Evolutionary conservation across 2,329 filamentous ascomycete genomes (phyloP).

Genomic region (Alternaria conjuncta): DNA sequence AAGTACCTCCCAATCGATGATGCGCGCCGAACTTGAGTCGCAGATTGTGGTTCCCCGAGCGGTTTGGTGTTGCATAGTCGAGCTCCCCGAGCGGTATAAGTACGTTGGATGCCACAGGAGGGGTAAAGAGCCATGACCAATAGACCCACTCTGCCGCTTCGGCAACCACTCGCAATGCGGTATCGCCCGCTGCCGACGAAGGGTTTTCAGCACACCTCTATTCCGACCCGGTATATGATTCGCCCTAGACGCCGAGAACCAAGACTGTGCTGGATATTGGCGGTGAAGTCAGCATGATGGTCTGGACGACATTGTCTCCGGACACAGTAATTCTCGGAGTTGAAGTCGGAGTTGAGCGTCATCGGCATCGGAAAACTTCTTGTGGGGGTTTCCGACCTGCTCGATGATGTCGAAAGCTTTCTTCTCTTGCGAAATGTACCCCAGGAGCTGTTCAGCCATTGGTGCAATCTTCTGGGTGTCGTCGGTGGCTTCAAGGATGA

Average conservation of each 20-base stretch:
- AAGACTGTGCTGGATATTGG: constrained; percentile 13
- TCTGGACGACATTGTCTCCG: constrained; percentile 3
- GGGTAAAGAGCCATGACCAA: constrained; percentile 11
- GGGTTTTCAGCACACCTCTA: constrained; percentile 5
- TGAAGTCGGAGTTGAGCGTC: constrained; percentile 19
- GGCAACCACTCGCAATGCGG: constrained; percentile 22
- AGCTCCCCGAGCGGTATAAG: constrained; percentile 8
- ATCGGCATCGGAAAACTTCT: constrained; percentile 14
- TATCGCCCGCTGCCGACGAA: constrained; percentile 29
- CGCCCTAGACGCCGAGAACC: constrained; percentile 15
- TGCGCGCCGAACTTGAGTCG: constrained; percentile 4
- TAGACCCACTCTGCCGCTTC: constrained; percentile 13
- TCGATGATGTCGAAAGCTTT: constrained; percentile 20
- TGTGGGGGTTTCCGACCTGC: constrained; percentile 23
- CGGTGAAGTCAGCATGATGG: constrained; percentile 1
- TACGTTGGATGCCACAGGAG: not conserved
- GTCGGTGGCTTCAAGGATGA: constrained; percentile 18
- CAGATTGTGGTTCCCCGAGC: constrained; percentile 6
- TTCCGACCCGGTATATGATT: constrained; percentile 15
- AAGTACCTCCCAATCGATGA: constrained; percentile 8
- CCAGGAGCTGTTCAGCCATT: constrained; percentile 18
- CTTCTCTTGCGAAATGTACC: constrained; percentile 13
- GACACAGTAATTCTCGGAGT: constrained; percentile 19
- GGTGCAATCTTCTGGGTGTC: constrained; percentile 12
- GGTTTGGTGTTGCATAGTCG: not conserved